phyloP scores from a whole-genome alignment of 2,329 filamentous ascomycete species.

The Setomelanomma holmii region DNA sequence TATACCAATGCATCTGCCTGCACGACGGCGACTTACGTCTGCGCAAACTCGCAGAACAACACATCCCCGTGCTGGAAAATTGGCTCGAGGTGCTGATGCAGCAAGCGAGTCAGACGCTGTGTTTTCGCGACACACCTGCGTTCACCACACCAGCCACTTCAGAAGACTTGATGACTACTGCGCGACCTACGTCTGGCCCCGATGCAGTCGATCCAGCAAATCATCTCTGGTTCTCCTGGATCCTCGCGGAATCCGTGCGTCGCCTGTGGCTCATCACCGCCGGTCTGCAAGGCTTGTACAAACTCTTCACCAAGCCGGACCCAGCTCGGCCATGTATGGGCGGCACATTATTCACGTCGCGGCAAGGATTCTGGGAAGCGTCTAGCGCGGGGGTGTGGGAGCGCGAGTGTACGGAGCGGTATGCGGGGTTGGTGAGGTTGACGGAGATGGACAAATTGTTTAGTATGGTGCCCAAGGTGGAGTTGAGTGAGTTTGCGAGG shows the following conservation, averaged over 20 bases:
- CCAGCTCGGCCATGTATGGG: not conserved
- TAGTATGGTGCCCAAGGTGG: constrained; percentile 1
- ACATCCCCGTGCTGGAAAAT: constrained; percentile 2
- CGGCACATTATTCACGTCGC: constrained; percentile 1
- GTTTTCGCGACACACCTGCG: not conserved
- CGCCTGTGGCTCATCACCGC: constrained; percentile 4
- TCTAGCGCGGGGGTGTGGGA: constrained; percentile 2
- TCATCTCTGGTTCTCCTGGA: constrained; percentile 4
- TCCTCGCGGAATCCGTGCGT: constrained; percentile 4
- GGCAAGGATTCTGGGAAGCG: constrained; percentile 8
- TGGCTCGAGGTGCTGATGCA: not conserved
- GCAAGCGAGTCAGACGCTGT: not conserved
- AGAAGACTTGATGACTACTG: too few relatives aligned
- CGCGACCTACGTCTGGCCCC: too few relatives aligned
- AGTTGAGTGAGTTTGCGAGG: constrained; percentile 5
- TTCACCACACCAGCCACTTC: not conserved
- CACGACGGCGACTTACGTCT: not conserved
- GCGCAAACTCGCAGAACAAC: not conserved
- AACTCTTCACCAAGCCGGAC: not conserved
- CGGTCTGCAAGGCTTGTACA: constrained; percentile 1
- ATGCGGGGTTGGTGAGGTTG: not conserved
- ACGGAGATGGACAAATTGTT: constrained; percentile 5
- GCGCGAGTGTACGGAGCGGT: constrained; percentile 2
- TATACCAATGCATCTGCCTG: constrained; percentile 4
- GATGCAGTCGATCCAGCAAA: not conserved